phyloP scores from a whole-genome alignment of 257 asterid species.

The Solanum appendiculatum region DNA sequence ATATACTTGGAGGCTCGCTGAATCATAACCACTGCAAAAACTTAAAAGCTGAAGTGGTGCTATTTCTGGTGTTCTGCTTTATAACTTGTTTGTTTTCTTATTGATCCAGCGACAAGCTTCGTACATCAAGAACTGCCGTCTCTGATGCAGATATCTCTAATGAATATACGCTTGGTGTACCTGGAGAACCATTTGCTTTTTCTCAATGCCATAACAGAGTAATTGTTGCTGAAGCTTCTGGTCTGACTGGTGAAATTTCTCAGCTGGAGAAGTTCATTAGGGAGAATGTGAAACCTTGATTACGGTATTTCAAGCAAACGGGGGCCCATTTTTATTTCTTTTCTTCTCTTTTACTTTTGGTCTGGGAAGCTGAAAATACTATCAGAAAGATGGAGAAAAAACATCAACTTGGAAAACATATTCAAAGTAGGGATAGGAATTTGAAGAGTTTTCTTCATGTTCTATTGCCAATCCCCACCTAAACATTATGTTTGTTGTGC shows the following conservation, averaged over 20 bases:
- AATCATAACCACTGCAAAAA: neutral
- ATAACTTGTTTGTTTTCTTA: neutral
- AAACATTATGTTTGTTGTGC: neutral
- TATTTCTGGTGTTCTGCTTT: neutral
- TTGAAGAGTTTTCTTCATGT: neutral
- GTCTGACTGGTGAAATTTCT: conserved; percentile 45
- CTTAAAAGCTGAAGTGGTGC: neutral
- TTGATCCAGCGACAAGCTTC: conserved; percentile 66
- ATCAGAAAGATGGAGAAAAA: neutral
- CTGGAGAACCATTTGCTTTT: conserved; percentile 71
- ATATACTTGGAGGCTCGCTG: neutral
- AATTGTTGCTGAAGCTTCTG: conserved; percentile 68
- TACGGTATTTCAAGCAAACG: neutral
- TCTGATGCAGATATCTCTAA: conserved; percentile 70
- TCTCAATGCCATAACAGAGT: conserved; percentile 71
- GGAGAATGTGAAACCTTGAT: conserved; percentile 46
- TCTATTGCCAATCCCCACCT: neutral
- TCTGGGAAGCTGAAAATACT: neutral
- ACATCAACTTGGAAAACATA: neutral
- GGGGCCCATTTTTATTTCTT: neutral
- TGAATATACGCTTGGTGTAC: conserved; percentile 54
- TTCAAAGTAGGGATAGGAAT: neutral
- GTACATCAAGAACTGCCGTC: conserved; percentile 78
- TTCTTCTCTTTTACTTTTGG: neutral
- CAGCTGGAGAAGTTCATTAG: conserved; percentile 71